phyloP scores from a whole-genome alignment of 2,329 filamentous ascomycete genomes.

The Fusarium solani-melongenae region DNA sequence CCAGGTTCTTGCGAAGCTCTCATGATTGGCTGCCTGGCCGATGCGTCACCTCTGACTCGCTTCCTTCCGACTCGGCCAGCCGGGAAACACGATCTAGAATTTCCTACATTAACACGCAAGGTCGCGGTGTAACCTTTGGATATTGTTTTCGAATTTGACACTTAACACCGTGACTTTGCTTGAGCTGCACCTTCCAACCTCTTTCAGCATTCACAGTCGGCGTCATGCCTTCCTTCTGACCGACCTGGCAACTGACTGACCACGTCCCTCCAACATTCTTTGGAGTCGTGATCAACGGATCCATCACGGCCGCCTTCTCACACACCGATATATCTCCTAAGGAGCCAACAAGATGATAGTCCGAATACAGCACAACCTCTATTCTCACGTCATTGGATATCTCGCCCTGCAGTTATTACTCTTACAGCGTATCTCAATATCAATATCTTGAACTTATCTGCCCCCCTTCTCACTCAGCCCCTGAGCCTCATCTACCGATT shows the following conservation, averaged over 20 bases:
- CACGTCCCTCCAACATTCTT: conserved; percentile 19
- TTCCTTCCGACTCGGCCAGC: conserved; percentile 20
- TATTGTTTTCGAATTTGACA: not conserved
- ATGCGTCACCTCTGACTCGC: conserved; percentile 45
- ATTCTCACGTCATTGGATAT: conserved; percentile 25
- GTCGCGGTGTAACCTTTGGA: not conserved
- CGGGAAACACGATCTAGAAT: conserved; percentile 7
- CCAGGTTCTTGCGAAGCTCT: conserved; percentile 25
- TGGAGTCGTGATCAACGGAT: conserved; percentile 35
- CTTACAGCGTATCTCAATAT: conserved; percentile 18
- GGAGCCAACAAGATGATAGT: conserved; percentile 41
- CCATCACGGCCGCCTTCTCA: conserved; percentile 22
- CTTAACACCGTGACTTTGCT: not conserved
- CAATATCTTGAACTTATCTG: conserved; percentile 32
- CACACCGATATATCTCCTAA: conserved; percentile 11
- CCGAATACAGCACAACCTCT: conserved; percentile 27
- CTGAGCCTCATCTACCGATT: not conserved
- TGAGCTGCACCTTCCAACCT: not conserved
- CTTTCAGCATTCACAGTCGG: not conserved
- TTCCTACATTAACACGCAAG: conserved; percentile 5
- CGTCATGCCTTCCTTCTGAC: conserved; percentile 40
- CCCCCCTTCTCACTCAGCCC: not conserved
- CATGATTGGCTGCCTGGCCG: conserved; percentile 40
- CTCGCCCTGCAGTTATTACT: conserved; percentile 13
- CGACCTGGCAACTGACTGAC: conserved; percentile 33